phyloP scores from a whole-genome alignment of 495 filamentous ascomycete species.

The Aspergillus ostianus region DNA sequence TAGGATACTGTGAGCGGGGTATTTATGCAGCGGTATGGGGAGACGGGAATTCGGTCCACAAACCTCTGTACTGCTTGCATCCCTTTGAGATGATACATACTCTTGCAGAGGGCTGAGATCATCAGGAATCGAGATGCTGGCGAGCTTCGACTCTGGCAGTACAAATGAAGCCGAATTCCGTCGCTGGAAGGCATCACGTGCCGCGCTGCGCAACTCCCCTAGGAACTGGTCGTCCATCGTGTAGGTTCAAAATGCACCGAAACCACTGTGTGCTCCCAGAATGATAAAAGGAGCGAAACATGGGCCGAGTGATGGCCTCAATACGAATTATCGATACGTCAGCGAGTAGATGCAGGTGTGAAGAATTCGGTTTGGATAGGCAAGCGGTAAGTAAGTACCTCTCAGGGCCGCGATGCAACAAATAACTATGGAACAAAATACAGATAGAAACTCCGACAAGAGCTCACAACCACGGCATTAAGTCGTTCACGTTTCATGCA shows the following conservation, averaged over 20 bases:
- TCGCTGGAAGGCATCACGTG: slow-evolving; percentile 25
- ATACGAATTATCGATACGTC: not conserved
- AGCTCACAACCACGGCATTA: not conserved
- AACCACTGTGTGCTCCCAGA: not conserved
- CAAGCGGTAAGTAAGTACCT: not conserved
- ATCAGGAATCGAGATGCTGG: slow-evolving; percentile 7
- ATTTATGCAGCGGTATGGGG: not conserved
- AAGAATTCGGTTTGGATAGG: not conserved
- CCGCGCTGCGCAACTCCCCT: slow-evolving; percentile 35
- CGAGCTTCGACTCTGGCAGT: slow-evolving; percentile 15
- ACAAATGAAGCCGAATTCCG: slow-evolving; percentile 13
- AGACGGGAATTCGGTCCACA: slow-evolving; percentile 2
- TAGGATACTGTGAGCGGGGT: slow-evolving; percentile 17
- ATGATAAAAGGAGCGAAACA: not conserved
- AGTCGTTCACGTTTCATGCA: not conserved
- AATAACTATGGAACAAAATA: not conserved
- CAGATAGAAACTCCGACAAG: not conserved
- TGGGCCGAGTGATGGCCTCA: not conserved
- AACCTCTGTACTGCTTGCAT: slow-evolving; percentile 24
- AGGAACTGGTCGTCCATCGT: slow-evolving; percentile 15
- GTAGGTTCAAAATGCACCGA: not conserved
- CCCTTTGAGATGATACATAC: slow-evolving; percentile 27
- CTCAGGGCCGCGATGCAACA: not conserved
- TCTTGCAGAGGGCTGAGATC: slow-evolving; percentile 31
- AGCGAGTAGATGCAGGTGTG: not conserved